phyloP scores from a whole-genome alignment of 805 yeast genomes.

The Metschnikowia similis region DNA sequence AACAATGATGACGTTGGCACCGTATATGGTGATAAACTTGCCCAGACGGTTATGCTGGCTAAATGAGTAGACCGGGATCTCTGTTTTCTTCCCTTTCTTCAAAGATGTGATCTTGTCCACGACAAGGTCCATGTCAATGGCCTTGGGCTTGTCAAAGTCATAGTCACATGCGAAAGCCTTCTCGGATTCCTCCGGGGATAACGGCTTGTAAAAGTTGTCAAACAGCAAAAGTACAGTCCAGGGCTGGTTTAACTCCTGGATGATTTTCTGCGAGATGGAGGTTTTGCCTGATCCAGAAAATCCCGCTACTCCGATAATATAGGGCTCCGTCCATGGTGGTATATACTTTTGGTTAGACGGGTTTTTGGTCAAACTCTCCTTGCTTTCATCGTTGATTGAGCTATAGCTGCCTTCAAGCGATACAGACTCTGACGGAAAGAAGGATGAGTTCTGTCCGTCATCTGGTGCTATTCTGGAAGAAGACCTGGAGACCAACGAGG shows the following conservation, averaged over 20 bases:
- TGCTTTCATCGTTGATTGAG: background rate
- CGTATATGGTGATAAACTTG: slow-evolving; percentile 73
- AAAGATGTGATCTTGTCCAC: slow-evolving; percentile 58
- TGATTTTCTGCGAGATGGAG: slow-evolving; percentile 79
- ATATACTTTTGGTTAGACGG: slow-evolving; percentile 19
- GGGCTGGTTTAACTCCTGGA: slow-evolving; percentile 75
- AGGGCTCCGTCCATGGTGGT: slow-evolving; percentile 90
- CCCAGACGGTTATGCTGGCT: slow-evolving; percentile 64
- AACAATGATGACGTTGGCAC: slow-evolving; percentile 87
- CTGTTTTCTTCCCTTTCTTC: slow-evolving; percentile 57
- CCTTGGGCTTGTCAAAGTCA: slow-evolving; percentile 86
- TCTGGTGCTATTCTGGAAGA: slow-evolving; percentile 25
- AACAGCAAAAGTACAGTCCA: slow-evolving; percentile 89
- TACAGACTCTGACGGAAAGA: slow-evolving; percentile 15
- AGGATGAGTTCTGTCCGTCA: slow-evolving; percentile 21
- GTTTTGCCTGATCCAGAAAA: slow-evolving; percentile 82
- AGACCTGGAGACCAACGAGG: slow-evolving; percentile 5
- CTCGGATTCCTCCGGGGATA: slow-evolving; percentile 55
- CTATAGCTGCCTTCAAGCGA: slow-evolving; percentile 1
- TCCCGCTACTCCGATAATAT: slow-evolving; percentile 84
- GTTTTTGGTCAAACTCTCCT: background rate
- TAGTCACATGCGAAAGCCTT: slow-evolving; percentile 65
- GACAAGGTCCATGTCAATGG: slow-evolving; percentile 74
- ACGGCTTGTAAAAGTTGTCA: slow-evolving; percentile 86
- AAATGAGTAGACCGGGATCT: slow-evolving; percentile 53